These are phyloP conservation scores for Rhododendron mucronatum DNA, from an alignment of 148 eudicot genomes.

Conservation along the genomic window DNA sequence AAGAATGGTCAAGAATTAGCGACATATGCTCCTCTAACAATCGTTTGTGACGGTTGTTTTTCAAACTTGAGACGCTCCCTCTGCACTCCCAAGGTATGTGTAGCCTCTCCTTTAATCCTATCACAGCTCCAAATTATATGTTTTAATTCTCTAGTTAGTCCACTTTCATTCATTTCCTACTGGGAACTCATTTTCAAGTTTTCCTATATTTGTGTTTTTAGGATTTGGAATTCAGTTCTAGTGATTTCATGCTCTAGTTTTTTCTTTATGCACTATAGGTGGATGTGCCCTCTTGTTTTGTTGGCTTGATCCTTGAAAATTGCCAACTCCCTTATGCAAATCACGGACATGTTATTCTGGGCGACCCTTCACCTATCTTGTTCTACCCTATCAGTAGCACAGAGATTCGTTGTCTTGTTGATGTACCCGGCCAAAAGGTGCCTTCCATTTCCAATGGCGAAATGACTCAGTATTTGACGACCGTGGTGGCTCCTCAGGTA, in stretches of 20 bases:
- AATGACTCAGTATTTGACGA: constrained; percentile 28
- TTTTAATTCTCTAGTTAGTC: neutral
- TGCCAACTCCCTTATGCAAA: constrained; percentile 30
- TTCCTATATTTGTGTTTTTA: neutral
- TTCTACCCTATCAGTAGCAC: constrained; percentile 35
- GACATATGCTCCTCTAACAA: constrained; percentile 61
- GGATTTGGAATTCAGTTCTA: neutral
- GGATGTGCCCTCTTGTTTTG: constrained; percentile 31
- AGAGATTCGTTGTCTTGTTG: constrained; percentile 41
- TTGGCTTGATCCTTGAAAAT: constrained; percentile 33
- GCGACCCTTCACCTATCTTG: constrained; percentile 35
- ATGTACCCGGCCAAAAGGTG: constrained; percentile 33
- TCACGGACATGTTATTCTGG: constrained; percentile 38
- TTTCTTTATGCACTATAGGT: constrained; percentile 18
- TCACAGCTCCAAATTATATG: neutral
- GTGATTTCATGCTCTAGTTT: neutral
- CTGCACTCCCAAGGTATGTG: constrained; percentile 56
- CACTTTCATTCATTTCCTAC: neutral
- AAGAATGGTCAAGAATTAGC: constrained; percentile 43
- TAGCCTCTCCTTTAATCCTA: neutral
- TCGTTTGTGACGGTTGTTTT: constrained; percentile 77
- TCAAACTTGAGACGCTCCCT: constrained; percentile 65
- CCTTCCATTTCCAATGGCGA: constrained; percentile 41
- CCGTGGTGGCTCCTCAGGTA: constrained; percentile 44
- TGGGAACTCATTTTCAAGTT: neutral